A percentile compares a stretch with the other conserved stretches of the same genome.
These are phyloP conservation scores for Mortierella sp. DNA, from an alignment of 371 early-diverging fungal genomes.

Conservation along the genomic window DNA sequence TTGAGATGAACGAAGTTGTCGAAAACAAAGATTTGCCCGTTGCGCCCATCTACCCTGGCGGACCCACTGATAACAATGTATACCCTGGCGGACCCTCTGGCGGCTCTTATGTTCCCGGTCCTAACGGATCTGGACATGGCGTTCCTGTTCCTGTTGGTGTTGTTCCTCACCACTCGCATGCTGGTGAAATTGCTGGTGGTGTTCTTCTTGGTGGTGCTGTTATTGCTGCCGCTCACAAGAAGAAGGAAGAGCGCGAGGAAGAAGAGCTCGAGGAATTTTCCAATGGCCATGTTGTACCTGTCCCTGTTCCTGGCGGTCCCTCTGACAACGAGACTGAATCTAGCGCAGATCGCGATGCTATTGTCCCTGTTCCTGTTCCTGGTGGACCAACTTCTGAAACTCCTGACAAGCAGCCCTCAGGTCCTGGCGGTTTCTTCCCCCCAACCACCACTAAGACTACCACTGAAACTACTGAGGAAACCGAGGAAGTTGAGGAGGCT, in stretches of 20 bases:
- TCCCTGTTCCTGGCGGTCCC: slow-evolving; percentile 36
- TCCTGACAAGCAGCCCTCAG: slow-evolving; percentile 21
- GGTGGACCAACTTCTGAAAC: slow-evolving; percentile 15
- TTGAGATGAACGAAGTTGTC: not conserved
- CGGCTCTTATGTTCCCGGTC: no score
- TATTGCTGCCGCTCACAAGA: slow-evolving; percentile 6
- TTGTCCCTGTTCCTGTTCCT: slow-evolving; percentile 20
- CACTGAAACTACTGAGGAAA: slow-evolving; percentile 12
- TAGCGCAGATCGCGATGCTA: slow-evolving; percentile 46
- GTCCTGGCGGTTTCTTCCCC: slow-evolving; percentile 25
- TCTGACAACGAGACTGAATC: slow-evolving; percentile 11
- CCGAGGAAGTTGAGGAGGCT: not conserved
- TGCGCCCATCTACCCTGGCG: no score
- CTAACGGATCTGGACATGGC: slow-evolving; percentile 15
- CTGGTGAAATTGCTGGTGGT: no score
- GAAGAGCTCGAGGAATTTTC: slow-evolving; percentile 4
- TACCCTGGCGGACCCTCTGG: no score
- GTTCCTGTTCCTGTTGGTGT: slow-evolving; percentile 22
- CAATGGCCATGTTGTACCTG: slow-evolving; percentile 55
- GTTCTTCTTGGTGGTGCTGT: slow-evolving; percentile 1
- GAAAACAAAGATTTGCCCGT: slow-evolving; percentile 14
- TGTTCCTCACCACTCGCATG: no score
- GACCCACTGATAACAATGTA: no score
- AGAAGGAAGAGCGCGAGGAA: no score
- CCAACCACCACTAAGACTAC: not conserved